phyloP scores from a whole-genome alignment of 2,329 filamentous ascomycete species.

The Pseudocercospora pini-densiflorae region DNA sequence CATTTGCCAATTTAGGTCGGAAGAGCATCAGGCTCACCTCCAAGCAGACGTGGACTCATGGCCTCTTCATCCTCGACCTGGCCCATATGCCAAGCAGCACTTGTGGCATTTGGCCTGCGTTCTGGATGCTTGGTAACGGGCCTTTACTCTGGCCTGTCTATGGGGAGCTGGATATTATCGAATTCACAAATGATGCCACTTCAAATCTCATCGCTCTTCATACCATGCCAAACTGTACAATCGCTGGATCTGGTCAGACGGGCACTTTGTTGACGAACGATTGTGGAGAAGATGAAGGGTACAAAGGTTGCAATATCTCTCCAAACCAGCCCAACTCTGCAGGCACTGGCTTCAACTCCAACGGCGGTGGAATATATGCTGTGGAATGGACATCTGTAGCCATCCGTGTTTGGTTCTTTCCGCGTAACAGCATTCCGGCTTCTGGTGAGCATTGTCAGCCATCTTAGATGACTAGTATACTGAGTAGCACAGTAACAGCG shows the following conservation, averaged over 20 bases:
- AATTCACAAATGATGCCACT: conserved; percentile 42
- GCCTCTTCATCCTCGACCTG: conserved; percentile 73
- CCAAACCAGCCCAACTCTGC: conserved; percentile 53
- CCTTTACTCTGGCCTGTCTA: conserved; percentile 50
- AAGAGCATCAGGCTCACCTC: conserved; percentile 72
- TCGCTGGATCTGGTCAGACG: conserved; percentile 41
- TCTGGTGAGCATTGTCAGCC: conserved; percentile 3
- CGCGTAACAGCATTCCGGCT: conserved; percentile 52
- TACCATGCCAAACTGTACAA: conserved; percentile 39
- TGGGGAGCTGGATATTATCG: conserved; percentile 47
- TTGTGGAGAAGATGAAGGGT: conserved; percentile 65
- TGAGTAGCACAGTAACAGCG: conserved; percentile 46
- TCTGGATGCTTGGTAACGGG: conserved; percentile 60
- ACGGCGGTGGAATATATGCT: conserved; percentile 53
- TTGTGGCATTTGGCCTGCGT: conserved; percentile 72
- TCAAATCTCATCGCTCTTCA: conserved; percentile 43
- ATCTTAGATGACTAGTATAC: conserved; percentile 31
- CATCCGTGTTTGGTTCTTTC: conserved; percentile 45
- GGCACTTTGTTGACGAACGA: conserved; percentile 51
- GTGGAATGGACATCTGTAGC: conserved; percentile 37
- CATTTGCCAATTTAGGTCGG: conserved; percentile 58
- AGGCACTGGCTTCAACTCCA: conserved; percentile 41
- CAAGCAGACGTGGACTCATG: conserved; percentile 65
- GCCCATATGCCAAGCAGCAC: conserved; percentile 68
- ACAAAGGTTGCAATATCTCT: conserved; percentile 45